phyloP scores from a whole-genome alignment of 257 asterid species.

The Solanum clarkiae region DNA sequence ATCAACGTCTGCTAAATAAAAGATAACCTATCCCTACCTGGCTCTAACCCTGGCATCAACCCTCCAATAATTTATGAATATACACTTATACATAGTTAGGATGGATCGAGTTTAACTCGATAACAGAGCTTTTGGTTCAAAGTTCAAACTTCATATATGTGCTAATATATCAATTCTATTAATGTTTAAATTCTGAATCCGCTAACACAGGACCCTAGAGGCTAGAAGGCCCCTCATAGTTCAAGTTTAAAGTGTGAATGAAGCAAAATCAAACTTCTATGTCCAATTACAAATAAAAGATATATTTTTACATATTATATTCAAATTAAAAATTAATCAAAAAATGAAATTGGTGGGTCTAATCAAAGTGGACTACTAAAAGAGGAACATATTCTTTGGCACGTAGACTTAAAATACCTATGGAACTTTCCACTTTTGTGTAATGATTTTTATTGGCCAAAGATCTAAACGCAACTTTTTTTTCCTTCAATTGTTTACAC shows the following conservation, averaged over 20 bases:
- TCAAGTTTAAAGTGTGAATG: neutral
- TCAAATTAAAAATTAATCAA: neutral
- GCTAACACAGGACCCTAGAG: neutral
- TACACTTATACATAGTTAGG: neutral
- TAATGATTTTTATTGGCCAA: neutral
- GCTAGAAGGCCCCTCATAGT: neutral
- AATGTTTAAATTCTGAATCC: neutral
- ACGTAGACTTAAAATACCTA: neutral
- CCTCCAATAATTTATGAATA: neutral
- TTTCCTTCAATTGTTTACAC: neutral
- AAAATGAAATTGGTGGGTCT: neutral
- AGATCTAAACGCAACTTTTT: neutral
- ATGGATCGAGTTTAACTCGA: neutral
- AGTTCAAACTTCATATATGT: neutral
- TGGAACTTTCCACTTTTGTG: neutral
- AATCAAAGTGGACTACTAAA: neutral
- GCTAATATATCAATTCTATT: neutral
- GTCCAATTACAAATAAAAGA: too few relatives aligned
- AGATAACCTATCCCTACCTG: neutral
- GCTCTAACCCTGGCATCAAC: neutral
- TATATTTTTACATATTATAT: too few relatives aligned
- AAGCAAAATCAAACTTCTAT: neutral
- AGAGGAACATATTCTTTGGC: neutral
- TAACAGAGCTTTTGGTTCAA: too few relatives aligned
- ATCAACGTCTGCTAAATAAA: neutral